phyloP scores from a whole-genome alignment of 140 eudicot species.

The Cichorium intybus region DNA sequence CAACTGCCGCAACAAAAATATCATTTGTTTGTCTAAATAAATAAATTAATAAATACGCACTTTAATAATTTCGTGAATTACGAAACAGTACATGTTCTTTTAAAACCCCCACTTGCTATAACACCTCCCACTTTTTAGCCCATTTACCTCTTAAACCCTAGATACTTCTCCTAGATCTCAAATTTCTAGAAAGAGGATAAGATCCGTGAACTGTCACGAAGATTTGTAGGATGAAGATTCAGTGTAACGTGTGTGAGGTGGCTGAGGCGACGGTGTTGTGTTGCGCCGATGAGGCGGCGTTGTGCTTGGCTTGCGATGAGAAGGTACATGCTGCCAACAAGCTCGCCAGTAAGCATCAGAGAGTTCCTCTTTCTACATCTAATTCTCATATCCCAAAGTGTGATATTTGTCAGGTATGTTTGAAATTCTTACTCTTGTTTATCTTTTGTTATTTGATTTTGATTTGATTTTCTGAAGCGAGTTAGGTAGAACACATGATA shows the following conservation, averaged over 20 bases:
- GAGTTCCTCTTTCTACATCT: constrained; percentile 58
- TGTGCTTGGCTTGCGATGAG: constrained; percentile 66
- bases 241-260: constrained; percentile 75
- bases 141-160: constrained; percentile 26
- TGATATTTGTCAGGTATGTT: constrained; percentile 79
- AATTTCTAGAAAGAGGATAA: background rate
- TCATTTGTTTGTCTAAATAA: background rate
- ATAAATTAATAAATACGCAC: background rate
- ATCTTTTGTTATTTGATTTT: background rate
- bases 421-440: background rate
- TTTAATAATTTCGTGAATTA: constrained; percentile 14
- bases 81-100: constrained; percentile 30
- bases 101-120: constrained; percentile 32
- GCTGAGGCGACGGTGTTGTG: constrained; percentile 78
- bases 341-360: constrained; percentile 78
- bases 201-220: constrained; percentile 1
- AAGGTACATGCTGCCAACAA: constrained; percentile 83
- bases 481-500: background rate
- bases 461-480: background rate
- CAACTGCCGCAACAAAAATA: background rate
- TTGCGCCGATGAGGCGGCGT: constrained; percentile 94
- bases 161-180: constrained; percentile 10
- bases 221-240: constrained; percentile 62
- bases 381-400: constrained; percentile 70
- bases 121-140: constrained; percentile 5